Base-by-base conservation (phyloP, 805 yeast species). In the Cyberlindnera misumaiensis region DNA sequence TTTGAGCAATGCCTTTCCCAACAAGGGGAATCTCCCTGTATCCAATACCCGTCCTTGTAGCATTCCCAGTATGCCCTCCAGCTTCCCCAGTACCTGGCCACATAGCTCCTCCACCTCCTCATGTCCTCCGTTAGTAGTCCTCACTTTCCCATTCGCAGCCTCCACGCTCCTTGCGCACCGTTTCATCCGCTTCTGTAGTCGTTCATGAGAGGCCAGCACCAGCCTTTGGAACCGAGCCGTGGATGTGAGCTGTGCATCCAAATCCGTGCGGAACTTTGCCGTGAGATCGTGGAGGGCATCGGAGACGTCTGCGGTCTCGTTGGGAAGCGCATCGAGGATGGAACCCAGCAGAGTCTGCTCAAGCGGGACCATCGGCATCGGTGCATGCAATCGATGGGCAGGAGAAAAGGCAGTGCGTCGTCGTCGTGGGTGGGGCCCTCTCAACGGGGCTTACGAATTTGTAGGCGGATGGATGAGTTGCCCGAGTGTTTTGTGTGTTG, bases 241-340 rank as follows among this genome's bases (percentile, higher is more conserved):
- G 3, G 30, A 22, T 11, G 28, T 17, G 5, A 45, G 38, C 17
- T 45, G 48, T 3, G 28, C 13, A 20, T 45, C 39, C 28, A 45
- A 35, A 34, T 45, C 48, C 11, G 42, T 9, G 2, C 46, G 26
- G 36, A 42, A 42, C 36, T 40, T 40, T 5, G 30, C 11, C 11
- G 43, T 26, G 2, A 36, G 16, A 13, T 32, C 15, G 3, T 22
- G n/a, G 6, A 45, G 34, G 4, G 44, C 30, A 1, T 14, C 30
- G 20, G 38, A 39, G 4, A 42, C 12, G 17, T 40, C 37, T 5
- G 37, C 32, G 11, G 45, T 42, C 28, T 45, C 48, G n/a, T 42
- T 41, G 15, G 48, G 46, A 20, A 45, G 29, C 8, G 30, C 28
- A 6, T 28, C 18, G 22, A 45, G 43, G 12, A 45, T 39, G 11